Evolutionary conservation across 805 yeast genomes (phyloP).

Genomic region (Scheffersomyces spartinae): DNA sequence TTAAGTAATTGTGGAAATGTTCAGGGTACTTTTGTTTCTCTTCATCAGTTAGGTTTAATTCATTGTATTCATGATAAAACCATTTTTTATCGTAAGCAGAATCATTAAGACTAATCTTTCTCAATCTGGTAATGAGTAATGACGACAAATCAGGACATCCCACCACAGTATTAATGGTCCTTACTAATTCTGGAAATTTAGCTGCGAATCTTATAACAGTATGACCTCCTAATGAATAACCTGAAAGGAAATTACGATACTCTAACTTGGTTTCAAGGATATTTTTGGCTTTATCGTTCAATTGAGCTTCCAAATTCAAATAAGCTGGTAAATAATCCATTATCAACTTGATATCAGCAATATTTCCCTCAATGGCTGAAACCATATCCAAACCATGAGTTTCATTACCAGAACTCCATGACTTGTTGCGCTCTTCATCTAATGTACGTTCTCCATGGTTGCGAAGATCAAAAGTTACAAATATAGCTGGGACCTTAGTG

Average conservation of each 20-base stretch:
- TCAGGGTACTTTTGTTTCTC: slow-evolving; percentile 19
- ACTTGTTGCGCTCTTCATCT: slow-evolving; percentile 20
- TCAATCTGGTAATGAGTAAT: slow-evolving; percentile 32
- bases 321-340: slow-evolving; percentile 34
- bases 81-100: slow-evolving; percentile 15
- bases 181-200: slow-evolving; percentile 23
- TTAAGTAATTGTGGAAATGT: slow-evolving; percentile 18
- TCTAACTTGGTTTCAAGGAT: slow-evolving; percentile 11
- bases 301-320: slow-evolving; percentile 20
- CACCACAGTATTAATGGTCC: slow-evolving; percentile 36
- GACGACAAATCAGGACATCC: slow-evolving; percentile 37
- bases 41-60: slow-evolving; percentile 17
- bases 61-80: slow-evolving; percentile 22
- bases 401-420: slow-evolving; percentile 37
- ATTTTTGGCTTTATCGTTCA: slow-evolving; percentile 7
- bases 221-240: slow-evolving; percentile 50
- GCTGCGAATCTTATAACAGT: slow-evolving; percentile 35
- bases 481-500: slow-evolving; percentile 16
- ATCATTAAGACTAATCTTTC: too few species aligned
- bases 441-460: slow-evolving; percentile 44
- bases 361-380: slow-evolving; percentile 35
- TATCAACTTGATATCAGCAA: slow-evolving; percentile 31
- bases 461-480: slow-evolving; percentile 40
- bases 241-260: slow-evolving; percentile 30
- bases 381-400: slow-evolving; percentile 42